Conservation (phyloP, 441 rosid species). For the Bruguiera hainesii region DNA sequence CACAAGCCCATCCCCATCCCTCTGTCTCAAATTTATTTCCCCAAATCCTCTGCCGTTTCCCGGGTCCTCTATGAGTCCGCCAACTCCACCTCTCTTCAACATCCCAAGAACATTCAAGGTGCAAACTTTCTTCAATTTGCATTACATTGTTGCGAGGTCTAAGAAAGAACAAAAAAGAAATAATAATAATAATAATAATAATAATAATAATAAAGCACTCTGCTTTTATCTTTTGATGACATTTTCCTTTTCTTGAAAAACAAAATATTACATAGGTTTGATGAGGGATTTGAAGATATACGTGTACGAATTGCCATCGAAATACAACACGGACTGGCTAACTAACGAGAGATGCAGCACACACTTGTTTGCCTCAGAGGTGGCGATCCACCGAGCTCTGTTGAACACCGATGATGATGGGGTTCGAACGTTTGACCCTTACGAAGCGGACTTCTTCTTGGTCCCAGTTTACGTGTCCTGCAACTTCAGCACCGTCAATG, state of each 20-base stretch:
- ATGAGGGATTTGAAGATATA: conserved; percentile 66
- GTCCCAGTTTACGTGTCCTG: conserved; percentile 93
- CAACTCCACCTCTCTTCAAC: conserved; percentile 30
- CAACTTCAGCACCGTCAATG: conserved; percentile 85
- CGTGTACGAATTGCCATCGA: conserved; percentile 71
- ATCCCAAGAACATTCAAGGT: conserved; percentile 23
- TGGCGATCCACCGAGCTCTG: conserved; percentile 73
- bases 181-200: too few species aligned
- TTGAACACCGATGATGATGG: conserved; percentile 39
- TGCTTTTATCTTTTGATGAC: background rate
- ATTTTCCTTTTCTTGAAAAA: background rate
- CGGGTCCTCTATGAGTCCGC: conserved; percentile 66
- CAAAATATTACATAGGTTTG: conserved; percentile 19
- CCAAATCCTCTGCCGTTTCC: conserved; percentile 46
- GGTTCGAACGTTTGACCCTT: conserved; percentile 66
- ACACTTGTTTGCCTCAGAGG: conserved; percentile 92
- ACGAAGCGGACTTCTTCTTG: conserved; percentile 85
- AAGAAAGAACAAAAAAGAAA: too few species aligned
- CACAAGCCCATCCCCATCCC: conserved; percentile 55
- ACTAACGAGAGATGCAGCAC: conserved; percentile 69
- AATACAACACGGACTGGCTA: conserved; percentile 76
- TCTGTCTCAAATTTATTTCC: conserved; percentile 34
- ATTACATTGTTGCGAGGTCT: too few species aligned
- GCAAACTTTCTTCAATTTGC: background rate
- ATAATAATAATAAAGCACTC: background rate